These are phyloP conservation scores for Pythium coloratum DNA, from an alignment of 352 stramenopile species.

Conservation along the genomic window DNA sequence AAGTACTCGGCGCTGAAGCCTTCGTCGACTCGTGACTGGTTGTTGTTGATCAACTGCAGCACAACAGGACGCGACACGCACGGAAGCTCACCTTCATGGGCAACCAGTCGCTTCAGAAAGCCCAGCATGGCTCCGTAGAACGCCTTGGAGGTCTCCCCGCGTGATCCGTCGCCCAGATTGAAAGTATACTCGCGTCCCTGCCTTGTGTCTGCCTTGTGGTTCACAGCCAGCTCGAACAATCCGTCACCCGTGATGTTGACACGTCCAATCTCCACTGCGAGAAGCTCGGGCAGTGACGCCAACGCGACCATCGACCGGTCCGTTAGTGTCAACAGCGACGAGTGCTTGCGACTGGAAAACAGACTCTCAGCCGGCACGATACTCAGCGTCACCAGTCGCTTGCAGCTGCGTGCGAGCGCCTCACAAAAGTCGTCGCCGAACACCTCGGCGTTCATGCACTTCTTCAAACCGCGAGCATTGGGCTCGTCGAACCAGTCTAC, in stretches of 20 bases:
- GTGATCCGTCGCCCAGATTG: neutral
- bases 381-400: neutral
- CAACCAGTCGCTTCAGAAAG: slow-evolving; percentile 11
- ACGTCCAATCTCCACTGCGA: neutral
- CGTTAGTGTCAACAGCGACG: slow-evolving; percentile 5
- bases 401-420: slow-evolving; percentile 6
- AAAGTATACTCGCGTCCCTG: neutral
- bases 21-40: neutral
- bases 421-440: slow-evolving; percentile 21
- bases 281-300: slow-evolving; percentile 1
- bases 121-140: slow-evolving; percentile 6
- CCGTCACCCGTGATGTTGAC: slow-evolving; percentile 17
- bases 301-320: slow-evolving; percentile 12
- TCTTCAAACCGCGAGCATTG: neutral
- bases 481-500: neutral
- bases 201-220: neutral
- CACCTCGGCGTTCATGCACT: slow-evolving; percentile 10
- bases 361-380: neutral
- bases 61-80: slow-evolving; percentile 2
- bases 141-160: neutral
- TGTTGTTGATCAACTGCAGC: slow-evolving; percentile 10
- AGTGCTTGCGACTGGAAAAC: neutral
- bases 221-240: slow-evolving; percentile 8
- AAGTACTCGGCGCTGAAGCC: slow-evolving; percentile 18
- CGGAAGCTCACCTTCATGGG: neutral